These are phyloP conservation scores for Allantophomopsis cytisporea DNA, from an alignment of 2,329 filamentous ascomycete genomes.

Conservation along the genomic window DNA sequence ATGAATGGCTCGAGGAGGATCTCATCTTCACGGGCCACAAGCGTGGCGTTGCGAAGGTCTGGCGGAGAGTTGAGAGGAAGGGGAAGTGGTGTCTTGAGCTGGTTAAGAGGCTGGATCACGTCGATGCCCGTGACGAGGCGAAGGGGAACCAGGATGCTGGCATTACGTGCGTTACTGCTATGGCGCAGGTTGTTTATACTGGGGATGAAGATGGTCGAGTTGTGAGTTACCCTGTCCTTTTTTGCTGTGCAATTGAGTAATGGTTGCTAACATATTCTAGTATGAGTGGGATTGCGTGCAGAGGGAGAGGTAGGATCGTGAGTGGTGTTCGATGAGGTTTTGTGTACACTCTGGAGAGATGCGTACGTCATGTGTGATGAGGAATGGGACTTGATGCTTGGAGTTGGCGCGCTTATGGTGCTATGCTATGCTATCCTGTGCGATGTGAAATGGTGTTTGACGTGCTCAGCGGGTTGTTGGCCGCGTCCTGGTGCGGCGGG, in stretches of 20 bases:
- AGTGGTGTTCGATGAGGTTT: too few relatives aligned
- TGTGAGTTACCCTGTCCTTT: conserved; percentile 35
- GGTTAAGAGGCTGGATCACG: conserved; percentile 70
- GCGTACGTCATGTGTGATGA: too few relatives aligned
- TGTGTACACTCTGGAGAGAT: too few relatives aligned
- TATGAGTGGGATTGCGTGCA: conserved; percentile 1
- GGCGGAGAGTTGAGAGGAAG: conserved; percentile 39
- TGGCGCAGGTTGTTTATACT: conserved; percentile 76
- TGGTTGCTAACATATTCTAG: background rate
- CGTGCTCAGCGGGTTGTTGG: too few relatives aligned
- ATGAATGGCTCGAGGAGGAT: conserved; percentile 82
- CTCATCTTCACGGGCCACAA: conserved; percentile 83
- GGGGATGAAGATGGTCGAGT: conserved; percentile 90
- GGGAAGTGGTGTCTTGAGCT: conserved; percentile 67
- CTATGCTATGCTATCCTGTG: too few relatives aligned
- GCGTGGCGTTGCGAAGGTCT: conserved; percentile 71
- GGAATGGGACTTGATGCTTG: too few relatives aligned
- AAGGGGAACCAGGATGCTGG: conserved; percentile 41
- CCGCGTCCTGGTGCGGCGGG: too few relatives aligned
- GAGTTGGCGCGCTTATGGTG: too few relatives aligned
- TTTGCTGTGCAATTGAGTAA: background rate
- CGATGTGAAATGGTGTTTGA: too few relatives aligned
- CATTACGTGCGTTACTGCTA: conserved; percentile 77
- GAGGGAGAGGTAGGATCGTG: background rate
- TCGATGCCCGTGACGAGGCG: conserved; percentile 38